phyloP scores from a whole-genome alignment of 2,329 filamentous ascomycete genomes.

The Boeremia lycopersici region DNA sequence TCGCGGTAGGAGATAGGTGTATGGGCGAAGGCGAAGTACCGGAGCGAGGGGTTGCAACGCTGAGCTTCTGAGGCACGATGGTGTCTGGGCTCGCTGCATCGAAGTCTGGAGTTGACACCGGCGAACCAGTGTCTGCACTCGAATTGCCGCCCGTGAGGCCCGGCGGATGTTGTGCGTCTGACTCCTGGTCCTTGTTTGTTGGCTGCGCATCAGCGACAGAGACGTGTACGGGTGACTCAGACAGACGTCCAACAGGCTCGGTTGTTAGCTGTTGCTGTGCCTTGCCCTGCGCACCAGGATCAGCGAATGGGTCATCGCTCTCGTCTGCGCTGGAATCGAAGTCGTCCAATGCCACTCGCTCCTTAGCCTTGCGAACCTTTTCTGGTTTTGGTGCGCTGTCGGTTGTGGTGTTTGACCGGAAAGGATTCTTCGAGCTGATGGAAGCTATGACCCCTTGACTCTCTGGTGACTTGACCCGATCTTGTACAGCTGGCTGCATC shows the following conservation, averaged over 20 bases:
- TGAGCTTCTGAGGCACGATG: slow-evolving; percentile 32
- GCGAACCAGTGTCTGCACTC: slow-evolving; percentile 63
- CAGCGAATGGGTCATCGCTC: slow-evolving; percentile 53
- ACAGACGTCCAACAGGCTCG: slow-evolving; percentile 50
- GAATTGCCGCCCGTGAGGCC: slow-evolving; percentile 73
- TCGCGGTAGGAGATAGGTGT: slow-evolving; percentile 25
- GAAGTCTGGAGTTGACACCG: slow-evolving; percentile 44
- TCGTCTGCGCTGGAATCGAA: slow-evolving; percentile 64
- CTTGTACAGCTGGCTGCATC: slow-evolving; percentile 22
- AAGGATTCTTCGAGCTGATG: slow-evolving; percentile 40
- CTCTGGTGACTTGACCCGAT: slow-evolving; percentile 29
- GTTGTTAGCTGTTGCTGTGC: slow-evolving; percentile 20
- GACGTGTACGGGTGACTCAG: slow-evolving; percentile 72
- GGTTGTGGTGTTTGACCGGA: slow-evolving; percentile 41
- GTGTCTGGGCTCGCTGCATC: slow-evolving; percentile 39
- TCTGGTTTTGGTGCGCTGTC: slow-evolving; percentile 59
- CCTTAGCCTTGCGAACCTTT: slow-evolving; percentile 64
- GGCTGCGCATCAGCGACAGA: slow-evolving; percentile 60
- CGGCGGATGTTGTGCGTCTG: slow-evolving; percentile 58
- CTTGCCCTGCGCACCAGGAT: slow-evolving; percentile 46
- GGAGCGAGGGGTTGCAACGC: slow-evolving; percentile 24
- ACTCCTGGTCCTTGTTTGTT: slow-evolving; percentile 35
- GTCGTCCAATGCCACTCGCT: slow-evolving; percentile 71
- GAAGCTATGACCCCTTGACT: slow-evolving; percentile 28
- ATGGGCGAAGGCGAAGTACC: slow-evolving; percentile 32